Evolutionary conservation across 345 rosid genomes (phyloP).

Genomic region (Eucalyptus viminalis): DNA sequence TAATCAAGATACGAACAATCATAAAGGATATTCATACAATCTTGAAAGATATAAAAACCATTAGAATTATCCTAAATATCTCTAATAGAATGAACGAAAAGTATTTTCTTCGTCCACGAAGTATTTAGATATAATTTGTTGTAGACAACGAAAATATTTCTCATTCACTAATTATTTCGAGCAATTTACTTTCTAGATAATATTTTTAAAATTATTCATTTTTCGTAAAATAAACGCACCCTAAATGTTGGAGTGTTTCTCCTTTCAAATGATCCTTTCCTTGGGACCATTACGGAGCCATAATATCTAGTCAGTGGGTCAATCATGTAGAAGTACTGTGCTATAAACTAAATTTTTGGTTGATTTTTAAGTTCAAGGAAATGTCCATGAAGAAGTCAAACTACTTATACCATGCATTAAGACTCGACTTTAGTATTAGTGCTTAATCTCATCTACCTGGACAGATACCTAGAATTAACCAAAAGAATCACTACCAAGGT

Average conservation of each 20-base stretch:
- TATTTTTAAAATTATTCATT: not conserved
- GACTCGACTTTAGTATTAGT: not conserved
- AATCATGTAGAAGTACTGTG: not conserved
- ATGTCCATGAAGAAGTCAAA: not conserved
- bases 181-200: no score
- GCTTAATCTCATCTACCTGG: not conserved
- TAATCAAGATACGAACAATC: no score
- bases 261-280: not conserved
- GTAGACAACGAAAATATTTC: fast-evolving
- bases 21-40: no score
- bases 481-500: not conserved
- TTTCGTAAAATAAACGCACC: fast-evolving
- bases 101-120: not conserved
- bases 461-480: not conserved
- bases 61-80: no score
- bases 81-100: no score
- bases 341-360: no score
- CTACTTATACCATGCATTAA: not conserved
- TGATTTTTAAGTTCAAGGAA: not conserved
- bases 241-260: not conserved
- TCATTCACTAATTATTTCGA: not conserved
- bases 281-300: not conserved
- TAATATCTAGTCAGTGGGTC: not conserved
- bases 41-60: no score
- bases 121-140: no score